Percentiles rank a stretch among this genome's conserved stretches.
phyloP scores from a whole-genome alignment of 495 filamentous ascomycete genomes.

The Trichoderma virens region DNA sequence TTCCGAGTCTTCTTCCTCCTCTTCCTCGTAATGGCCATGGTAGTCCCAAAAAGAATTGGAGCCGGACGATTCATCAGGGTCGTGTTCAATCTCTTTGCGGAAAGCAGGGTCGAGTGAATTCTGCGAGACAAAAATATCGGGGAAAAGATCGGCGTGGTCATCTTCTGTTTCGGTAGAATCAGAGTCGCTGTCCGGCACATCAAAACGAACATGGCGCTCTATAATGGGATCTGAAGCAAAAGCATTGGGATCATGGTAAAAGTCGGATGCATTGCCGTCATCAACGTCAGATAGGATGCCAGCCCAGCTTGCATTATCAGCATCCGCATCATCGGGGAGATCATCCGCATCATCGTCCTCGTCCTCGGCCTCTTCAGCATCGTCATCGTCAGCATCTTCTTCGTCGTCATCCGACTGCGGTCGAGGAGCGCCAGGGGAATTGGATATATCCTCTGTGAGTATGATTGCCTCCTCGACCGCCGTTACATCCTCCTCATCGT shows the following conservation, averaged over 20 bases:
- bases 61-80: slow-evolving; percentile 42
- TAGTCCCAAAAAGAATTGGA: slow-evolving; percentile 41
- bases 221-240: slow-evolving; percentile 17
- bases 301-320: slow-evolving; percentile 49
- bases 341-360: slow-evolving; percentile 34
- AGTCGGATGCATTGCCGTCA: slow-evolving; percentile 35
- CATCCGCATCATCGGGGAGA: slow-evolving; percentile 29
- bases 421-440: slow-evolving; percentile 35
- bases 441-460: slow-evolving; percentile 29
- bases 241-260: slow-evolving; percentile 30
- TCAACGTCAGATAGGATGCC: slow-evolving; percentile 47
- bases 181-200: slow-evolving; percentile 37
- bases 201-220: slow-evolving; percentile 44
- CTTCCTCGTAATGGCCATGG: slow-evolving; percentile 22
- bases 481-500: slow-evolving; percentile 63
- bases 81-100: slow-evolving; percentile 60
- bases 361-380: slow-evolving; percentile 26
- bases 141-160: slow-evolving; percentile 48
- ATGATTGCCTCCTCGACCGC: slow-evolving; percentile 68
- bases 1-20: slow-evolving; percentile 20
- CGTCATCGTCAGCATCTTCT: slow-evolving; percentile 17
- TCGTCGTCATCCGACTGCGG: slow-evolving; percentile 21
- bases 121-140: slow-evolving; percentile 65
- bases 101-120: slow-evolving; percentile 61
- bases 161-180: slow-evolving; percentile 42